Evolutionary conservation across 2,329 filamentous ascomycete genomes (phyloP).

Genomic region (Oidium heveae): DNA sequence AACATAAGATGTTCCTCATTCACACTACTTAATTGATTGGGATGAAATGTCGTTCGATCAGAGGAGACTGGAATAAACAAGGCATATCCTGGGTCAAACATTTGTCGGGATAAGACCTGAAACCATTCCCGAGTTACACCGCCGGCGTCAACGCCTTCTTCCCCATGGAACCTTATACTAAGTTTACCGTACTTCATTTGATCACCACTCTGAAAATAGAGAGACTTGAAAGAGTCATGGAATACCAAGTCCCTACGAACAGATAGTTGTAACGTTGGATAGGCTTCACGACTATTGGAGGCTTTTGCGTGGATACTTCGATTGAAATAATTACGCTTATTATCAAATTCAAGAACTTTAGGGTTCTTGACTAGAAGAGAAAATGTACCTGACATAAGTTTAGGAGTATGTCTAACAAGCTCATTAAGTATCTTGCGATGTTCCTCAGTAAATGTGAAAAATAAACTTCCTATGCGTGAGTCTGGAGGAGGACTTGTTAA

Average conservation of each 20-base stretch:
- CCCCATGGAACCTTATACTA: slow-evolving; percentile 88
- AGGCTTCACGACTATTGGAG: slow-evolving; percentile 43
- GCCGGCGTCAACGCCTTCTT: slow-evolving; percentile 93
- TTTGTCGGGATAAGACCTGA: slow-evolving; percentile 84
- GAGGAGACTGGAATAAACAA: slow-evolving; percentile 92
- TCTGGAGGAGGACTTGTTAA: slow-evolving; percentile 57
- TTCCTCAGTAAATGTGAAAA: slow-evolving; percentile 94
- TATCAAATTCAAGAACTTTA: slow-evolving; percentile 96
- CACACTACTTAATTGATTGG: slow-evolving; percentile 78
- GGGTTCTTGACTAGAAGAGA: slow-evolving; percentile 92
- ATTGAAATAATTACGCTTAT: slow-evolving; percentile 98
- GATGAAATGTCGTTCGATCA: slow-evolving; percentile 94
- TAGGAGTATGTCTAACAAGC: slow-evolving; percentile 85
- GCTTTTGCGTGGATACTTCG: slow-evolving; percentile 63
- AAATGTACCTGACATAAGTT: slow-evolving; percentile 96
- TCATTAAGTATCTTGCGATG: slow-evolving; percentile 96
- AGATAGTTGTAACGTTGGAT: slow-evolving; percentile 53
- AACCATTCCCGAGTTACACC: slow-evolving; percentile 98
- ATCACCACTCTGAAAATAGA: slow-evolving; percentile 88
- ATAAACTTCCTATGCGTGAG: slow-evolving; percentile 61
- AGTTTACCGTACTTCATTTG: slow-evolving; percentile 99
- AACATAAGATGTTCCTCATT: slow-evolving; percentile 92
- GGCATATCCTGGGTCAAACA: slow-evolving; percentile 97
- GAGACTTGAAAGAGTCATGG: slow-evolving; percentile 91
- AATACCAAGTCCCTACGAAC: slow-evolving; percentile 91